Evolutionary conservation across 1,284 basidiomycete genomes (phyloP), one percentile per base, ranked within the genome.

Genomic region (Rhodotorula sp.): DNA sequence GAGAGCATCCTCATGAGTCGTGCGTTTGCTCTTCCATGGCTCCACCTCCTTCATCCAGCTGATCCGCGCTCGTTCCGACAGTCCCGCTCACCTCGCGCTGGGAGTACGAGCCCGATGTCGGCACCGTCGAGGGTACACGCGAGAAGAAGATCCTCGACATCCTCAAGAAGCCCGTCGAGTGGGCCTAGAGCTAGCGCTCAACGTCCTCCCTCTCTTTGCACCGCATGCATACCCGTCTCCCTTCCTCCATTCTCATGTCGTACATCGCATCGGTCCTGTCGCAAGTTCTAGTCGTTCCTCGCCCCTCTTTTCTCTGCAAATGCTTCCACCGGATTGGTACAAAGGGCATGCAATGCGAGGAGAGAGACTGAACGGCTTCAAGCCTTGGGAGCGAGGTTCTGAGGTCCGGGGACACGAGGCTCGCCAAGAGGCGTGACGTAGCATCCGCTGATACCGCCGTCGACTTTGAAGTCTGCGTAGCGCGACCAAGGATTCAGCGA

Each of bases 1-100:
- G 94, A 97, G 84, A 93, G 90, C 79, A 94, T 96, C 68, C 81
- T 95, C 68, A 94, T 94, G 90, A 92, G 89, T 76, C 79, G 76
- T 77, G 73, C 70, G 56, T 66, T 27, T 19, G 27, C 36, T 44
- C n/a, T 39, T 44, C 29, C 52, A 7, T 20, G 20, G 34, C n/a
- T 36, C 36, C n/a, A 2, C 9, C n/a, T 48, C 34, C 2, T 27
- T 27, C n/a, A n/a, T n/a, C 47, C 30, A 9, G n/a, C 73, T 61
- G 67, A 69, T n/a, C n/a, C 60, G 79, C 79, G 29, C 8, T 24
- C 34, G 39, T 24, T 27, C 39, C 4, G 24, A 34, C 65, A 74
- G 73, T 97, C 67, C 94, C 94, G 0, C 89, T 94, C 82, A 89
- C 87, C 1, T 92, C 91, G 39, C 84, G 92, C 71, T 97, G 94